Conservation (phyloP, 306 rosid species). For the Abrus precatorius region DNA sequence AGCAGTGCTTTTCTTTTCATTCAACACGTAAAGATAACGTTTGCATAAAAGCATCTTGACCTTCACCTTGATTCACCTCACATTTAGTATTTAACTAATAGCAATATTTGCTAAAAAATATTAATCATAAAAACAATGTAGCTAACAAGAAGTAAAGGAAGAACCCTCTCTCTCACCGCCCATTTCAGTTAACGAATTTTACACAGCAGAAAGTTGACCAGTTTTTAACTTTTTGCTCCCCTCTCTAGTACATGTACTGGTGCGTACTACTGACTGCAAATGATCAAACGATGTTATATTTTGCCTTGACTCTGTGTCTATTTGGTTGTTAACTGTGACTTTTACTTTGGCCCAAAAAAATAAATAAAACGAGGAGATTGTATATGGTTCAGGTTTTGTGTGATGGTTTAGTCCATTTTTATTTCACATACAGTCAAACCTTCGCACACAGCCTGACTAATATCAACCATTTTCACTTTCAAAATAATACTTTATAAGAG, state of each 20-base stretch:
- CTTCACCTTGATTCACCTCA: constrained; percentile 67
- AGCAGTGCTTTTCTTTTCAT: constrained; percentile 59
- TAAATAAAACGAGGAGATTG: neutral
- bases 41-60: constrained; percentile 64
- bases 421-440: constrained; percentile 41
- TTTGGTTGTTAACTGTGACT: neutral
- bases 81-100: constrained; percentile 39
- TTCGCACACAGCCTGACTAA: neutral
- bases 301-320: neutral
- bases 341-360: neutral
- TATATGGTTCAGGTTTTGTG: neutral
- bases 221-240: constrained; percentile 26
- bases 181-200: constrained; percentile 34
- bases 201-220: constrained; percentile 37
- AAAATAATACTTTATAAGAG: neutral
- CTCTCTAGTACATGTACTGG: neutral
- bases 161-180: neutral
- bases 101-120: constrained; percentile 14
- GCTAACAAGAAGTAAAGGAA: neutral
- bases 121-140: constrained; percentile 19
- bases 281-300: constrained; percentile 18
- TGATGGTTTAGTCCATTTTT: constrained; percentile 30
- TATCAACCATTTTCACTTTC: constrained; percentile 27
- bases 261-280: constrained; percentile 22
- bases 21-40: constrained; percentile 79